A percentile compares a stretch with the other conserved stretches of the same genome.
phyloP scores from a whole-genome alignment of 2,329 filamentous ascomycete species.

The Phaeomoniella chlamydospora region DNA sequence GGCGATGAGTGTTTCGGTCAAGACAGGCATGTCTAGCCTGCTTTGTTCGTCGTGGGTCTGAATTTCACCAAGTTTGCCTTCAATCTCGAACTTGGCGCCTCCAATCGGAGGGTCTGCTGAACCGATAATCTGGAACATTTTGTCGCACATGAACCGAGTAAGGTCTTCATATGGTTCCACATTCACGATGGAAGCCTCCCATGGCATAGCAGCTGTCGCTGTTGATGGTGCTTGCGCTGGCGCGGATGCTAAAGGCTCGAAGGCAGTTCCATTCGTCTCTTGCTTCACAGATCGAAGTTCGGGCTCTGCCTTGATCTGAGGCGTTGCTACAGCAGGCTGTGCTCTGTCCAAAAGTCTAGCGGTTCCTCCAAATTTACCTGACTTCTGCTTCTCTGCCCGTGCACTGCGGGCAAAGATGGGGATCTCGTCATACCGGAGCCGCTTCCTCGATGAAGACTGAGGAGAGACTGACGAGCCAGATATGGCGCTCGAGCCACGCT shows the following conservation, averaged over 20 bases:
- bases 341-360: neutral
- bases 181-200: slow-evolving; percentile 51
- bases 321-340: neutral
- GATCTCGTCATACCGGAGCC: slow-evolving; percentile 35
- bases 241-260: neutral
- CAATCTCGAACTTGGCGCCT: slow-evolving; percentile 73
- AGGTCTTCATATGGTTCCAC: slow-evolving; percentile 59
- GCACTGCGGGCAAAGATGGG: slow-evolving; percentile 36
- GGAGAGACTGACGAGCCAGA: slow-evolving; percentile 10
- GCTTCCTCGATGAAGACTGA: slow-evolving; percentile 31
- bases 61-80: slow-evolving; percentile 80
- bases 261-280: neutral
- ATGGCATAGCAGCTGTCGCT: slow-evolving; percentile 13
- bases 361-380: neutral
- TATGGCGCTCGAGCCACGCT: slow-evolving; percentile 11
- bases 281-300: neutral
- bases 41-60: slow-evolving; percentile 58
- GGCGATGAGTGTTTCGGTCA: slow-evolving; percentile 56
- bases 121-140: slow-evolving; percentile 55
- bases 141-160: slow-evolving; percentile 65
- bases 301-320: neutral
- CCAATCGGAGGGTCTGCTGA: slow-evolving; percentile 33
- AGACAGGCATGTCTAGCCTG: slow-evolving; percentile 52
- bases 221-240: neutral
- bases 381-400: slow-evolving; percentile 22